A percentile compares a stretch with the other conserved stretches of the same genome.
These are phyloP conservation scores for Euphorbia celastroides DNA, from an alignment of 441 rosid genomes.

Conservation along the genomic window DNA sequence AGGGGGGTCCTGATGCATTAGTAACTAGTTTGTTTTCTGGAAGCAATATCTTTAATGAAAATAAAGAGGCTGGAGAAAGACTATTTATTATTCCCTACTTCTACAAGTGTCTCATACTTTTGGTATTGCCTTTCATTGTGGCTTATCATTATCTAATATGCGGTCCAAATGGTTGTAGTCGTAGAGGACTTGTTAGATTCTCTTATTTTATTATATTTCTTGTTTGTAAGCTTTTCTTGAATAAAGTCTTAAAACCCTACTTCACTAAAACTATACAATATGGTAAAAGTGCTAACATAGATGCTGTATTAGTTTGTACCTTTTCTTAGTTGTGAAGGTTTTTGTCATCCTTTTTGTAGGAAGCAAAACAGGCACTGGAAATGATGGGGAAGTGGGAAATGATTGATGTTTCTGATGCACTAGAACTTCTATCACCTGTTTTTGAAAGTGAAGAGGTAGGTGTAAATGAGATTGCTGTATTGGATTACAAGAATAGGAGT, in stretches of 20 bases:
- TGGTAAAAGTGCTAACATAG: neutral
- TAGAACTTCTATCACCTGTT: constrained; percentile 92
- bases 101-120: neutral
- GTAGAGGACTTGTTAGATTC: constrained; percentile 2
- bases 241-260: neutral
- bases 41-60: neutral
- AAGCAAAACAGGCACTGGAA: constrained; percentile 93
- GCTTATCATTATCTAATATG: neutral
- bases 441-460: constrained; percentile 98
- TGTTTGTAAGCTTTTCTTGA: neutral
- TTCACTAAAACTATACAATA: neutral
- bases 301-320: neutral
- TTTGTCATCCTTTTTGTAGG: constrained; percentile 49
- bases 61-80: neutral
- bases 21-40: neutral
- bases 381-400: constrained; percentile 93
- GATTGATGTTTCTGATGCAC: constrained; percentile 92
- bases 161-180: constrained; percentile 2
- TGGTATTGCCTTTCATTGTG: neutral
- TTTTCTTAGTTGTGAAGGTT: constrained; percentile 16
- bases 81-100: neutral
- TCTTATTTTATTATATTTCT: constrained; percentile 9
- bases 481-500: neutral
- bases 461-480: neutral
- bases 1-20: too few relatives aligned